A percentile compares a stretch with the other conserved stretches of the same genome.
These are phyloP conservation scores for Serendipita sp. DNA, from an alignment of 768 basidiomycete genomes.

Conservation along the genomic window DNA sequence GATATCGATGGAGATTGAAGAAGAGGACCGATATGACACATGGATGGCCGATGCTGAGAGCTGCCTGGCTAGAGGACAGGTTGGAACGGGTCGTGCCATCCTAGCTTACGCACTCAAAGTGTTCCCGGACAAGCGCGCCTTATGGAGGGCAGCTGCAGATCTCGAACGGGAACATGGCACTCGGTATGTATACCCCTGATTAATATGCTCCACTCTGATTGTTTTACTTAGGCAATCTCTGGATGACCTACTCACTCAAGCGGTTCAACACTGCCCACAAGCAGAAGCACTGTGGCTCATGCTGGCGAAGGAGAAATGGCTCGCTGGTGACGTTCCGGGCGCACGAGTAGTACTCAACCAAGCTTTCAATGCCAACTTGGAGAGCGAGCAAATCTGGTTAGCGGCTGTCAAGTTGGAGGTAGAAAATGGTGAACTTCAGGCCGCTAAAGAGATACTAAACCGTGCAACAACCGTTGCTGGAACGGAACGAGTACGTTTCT, in stretches of 20 bases:
- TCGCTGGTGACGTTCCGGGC: slow-evolving; percentile 73
- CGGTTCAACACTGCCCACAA: slow-evolving; percentile 83
- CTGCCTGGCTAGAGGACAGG: slow-evolving; percentile 52
- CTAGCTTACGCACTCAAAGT: slow-evolving; percentile 83
- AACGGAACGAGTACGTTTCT: slow-evolving; percentile 60
- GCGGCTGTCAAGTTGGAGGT: slow-evolving; percentile 95
- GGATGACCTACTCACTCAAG: slow-evolving; percentile 63
- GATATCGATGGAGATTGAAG: slow-evolving; percentile 83
- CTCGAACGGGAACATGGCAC: slow-evolving; percentile 86
- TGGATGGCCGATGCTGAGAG: slow-evolving; percentile 88
- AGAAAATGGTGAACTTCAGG: slow-evolving; percentile 80
- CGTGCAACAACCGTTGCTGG: slow-evolving; percentile 83
- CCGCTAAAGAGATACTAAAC: slow-evolving; percentile 71
- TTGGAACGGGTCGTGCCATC: slow-evolving; percentile 75
- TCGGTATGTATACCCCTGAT: slow-evolving; percentile 28
- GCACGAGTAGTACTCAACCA: slow-evolving; percentile 77
- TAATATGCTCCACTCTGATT: slow-evolving; percentile 8
- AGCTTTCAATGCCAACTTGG: slow-evolving; percentile 88
- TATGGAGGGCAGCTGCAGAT: slow-evolving; percentile 87
- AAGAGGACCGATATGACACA: slow-evolving; percentile 77
- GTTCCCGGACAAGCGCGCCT: slow-evolving; percentile 66
- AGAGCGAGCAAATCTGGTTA: slow-evolving; percentile 95
- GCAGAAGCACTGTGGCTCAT: slow-evolving; percentile 96
- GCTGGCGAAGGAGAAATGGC: slow-evolving; percentile 96
- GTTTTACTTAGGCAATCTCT: slow-evolving; percentile 46